phyloP scores from a whole-genome alignment of 768 basidiomycete genomes.

The Amanita phalloides region DNA sequence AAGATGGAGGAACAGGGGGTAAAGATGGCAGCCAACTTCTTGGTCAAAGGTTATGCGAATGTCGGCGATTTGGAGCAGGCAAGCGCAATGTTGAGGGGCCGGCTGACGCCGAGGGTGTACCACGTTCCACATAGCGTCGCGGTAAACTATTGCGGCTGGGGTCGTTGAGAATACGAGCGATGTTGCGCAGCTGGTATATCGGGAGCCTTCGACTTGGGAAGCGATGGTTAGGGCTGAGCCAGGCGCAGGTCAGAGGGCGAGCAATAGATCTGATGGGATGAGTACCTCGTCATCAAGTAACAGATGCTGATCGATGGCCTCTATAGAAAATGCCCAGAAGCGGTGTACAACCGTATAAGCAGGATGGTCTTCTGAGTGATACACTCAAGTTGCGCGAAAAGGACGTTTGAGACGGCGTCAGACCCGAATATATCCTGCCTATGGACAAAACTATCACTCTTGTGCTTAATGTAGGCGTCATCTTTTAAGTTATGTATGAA shows the following conservation, averaged over 20 bases:
- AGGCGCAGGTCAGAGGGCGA: slow-evolving; percentile 59
- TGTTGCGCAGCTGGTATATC: slow-evolving; percentile 55
- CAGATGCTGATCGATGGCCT: not conserved
- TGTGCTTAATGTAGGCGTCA: too few species aligned
- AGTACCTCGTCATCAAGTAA: slow-evolving; percentile 12
- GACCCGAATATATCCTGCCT: too few species aligned
- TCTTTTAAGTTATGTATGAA: too few species aligned
- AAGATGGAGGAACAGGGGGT: slow-evolving; percentile 54
- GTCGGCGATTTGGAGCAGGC: slow-evolving; percentile 62
- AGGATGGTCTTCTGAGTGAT: slow-evolving; percentile 36
- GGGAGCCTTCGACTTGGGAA: slow-evolving; percentile 94
- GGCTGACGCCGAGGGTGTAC: slow-evolving; percentile 71
- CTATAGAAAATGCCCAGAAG: slow-evolving; percentile 60
- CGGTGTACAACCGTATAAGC: slow-evolving; percentile 70
- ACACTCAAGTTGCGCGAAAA: slow-evolving; percentile 11
- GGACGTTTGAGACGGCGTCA: too few species aligned
- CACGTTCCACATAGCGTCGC: slow-evolving; percentile 60
- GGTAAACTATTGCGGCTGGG: slow-evolving; percentile 2
- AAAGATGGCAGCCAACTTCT: slow-evolving; percentile 82
- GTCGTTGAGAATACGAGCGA: not conserved
- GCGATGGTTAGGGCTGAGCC: slow-evolving; percentile 92
- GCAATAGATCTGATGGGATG: slow-evolving; percentile 68
- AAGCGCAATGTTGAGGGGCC: slow-evolving; percentile 65
- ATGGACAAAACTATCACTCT: too few species aligned
- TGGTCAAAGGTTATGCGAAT: slow-evolving; percentile 66